Base-by-base conservation (phyloP, 495 filamentous ascomycete species). In the Aspergillus indologenus region DNA sequence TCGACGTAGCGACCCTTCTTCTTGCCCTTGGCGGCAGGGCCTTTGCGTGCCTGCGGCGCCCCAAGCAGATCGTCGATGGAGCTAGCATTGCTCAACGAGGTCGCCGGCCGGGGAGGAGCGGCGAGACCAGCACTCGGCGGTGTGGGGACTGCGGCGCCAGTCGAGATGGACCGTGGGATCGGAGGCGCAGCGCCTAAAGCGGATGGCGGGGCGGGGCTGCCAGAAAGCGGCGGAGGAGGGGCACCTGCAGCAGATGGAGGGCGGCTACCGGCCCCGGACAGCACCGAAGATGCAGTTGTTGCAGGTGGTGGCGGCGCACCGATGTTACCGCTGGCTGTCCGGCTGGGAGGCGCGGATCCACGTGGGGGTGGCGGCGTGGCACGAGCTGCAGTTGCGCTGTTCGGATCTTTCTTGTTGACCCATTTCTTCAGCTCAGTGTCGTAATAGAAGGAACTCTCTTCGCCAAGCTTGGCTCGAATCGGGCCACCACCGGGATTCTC, bases 401-500 rank as follows among this genome's bases (percentile, higher is more conserved):
- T 73, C 1, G 77, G 76, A 17, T 85, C 87, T 68, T 97, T 97
- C 79, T 97, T 96, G 73, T 99, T 96, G 73, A 99, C 83, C 95
- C 95, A 99, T 68, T 93, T 90, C 80, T 95, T 95, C 55, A 96
- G 80, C 20, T 96, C 90, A 4, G 90, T 87, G 71, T 99, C 95
- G 61, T 93, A 99, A 62, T 91, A 88, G 75, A 99, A 98, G 12
- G 84, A 89, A 66, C 82, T 94, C 64, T 93, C 88, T 71, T 99
- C 95, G 58, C 95, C 95, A 24, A 99, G 85, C 68, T 99, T 98
- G 51, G 95, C 95, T 65, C 83, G 85, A 74, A 97, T 93, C 45
- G 94, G 92, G n/a, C 72, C 70, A 18, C 68, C 68, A 22, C 63
- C 65, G 45, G 85, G 83, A 60, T 86, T 85, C 6, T 73, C 73